Percentiles rank a stretch among this genome's conserved stretches.
Evolutionary conservation across 192 early-diverging fungal species (phyloP).

Genomic region (Podila clonocystis): DNA sequence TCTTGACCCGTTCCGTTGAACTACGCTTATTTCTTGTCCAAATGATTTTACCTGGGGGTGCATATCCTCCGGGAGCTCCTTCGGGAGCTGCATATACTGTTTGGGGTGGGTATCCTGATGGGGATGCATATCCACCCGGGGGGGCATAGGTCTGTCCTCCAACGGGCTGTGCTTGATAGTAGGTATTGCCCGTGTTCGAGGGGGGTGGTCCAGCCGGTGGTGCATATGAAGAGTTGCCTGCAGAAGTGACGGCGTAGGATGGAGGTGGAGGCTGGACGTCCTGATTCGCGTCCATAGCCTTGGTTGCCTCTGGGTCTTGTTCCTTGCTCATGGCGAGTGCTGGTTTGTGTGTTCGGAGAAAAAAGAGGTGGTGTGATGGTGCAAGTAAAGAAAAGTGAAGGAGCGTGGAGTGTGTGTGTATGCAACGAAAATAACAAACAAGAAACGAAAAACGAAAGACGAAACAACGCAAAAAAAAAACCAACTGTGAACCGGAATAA

Average conservation of each 20-base stretch:
- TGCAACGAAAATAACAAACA: too few relatives aligned
- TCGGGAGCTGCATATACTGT: neutral
- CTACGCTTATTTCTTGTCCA: too few relatives aligned
- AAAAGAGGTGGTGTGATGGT: neutral
- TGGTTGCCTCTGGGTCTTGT: neutral
- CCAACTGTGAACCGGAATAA: neutral
- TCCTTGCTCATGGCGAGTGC: constrained; percentile 8
- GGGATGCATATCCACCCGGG: neutral
- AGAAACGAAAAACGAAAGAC: too few relatives aligned
- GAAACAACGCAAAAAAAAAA: too few relatives aligned
- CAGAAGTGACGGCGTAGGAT: neutral
- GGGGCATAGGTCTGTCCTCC: constrained; percentile 1
- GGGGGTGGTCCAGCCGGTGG: neutral
- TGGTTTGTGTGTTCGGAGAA: neutral
- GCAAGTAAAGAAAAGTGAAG: too few relatives aligned
- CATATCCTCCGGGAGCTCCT: neutral
- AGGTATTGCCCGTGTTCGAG: neutral
- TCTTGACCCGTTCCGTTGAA: too few relatives aligned
- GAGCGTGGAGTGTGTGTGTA: too few relatives aligned
- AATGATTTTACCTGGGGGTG: too few relatives aligned
- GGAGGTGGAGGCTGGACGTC: constrained; percentile 18
- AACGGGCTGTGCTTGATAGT: constrained; percentile 17
- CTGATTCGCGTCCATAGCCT: constrained; percentile 4
- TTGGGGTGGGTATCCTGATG: constrained; percentile 1
- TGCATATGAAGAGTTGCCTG: neutral